These are phyloP conservation scores for Lentinula detonsa DNA, from an alignment of 768 basidiomycete genomes.

Conservation along the genomic window DNA sequence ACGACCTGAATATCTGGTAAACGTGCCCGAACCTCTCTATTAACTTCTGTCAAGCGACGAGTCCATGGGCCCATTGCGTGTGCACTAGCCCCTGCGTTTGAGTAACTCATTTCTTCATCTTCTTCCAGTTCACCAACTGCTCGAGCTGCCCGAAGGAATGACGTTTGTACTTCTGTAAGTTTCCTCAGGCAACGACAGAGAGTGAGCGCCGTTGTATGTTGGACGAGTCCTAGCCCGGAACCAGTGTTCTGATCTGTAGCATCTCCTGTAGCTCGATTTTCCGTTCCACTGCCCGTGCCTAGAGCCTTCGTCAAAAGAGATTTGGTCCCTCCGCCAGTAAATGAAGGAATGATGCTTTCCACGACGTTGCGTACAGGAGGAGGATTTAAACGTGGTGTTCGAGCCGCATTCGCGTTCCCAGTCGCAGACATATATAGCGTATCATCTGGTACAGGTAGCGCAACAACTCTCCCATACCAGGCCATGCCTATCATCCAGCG, in stretches of 20 bases:
- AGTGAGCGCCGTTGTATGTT: constrained; percentile 77
- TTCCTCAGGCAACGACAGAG: constrained; percentile 75
- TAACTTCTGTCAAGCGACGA: constrained; percentile 59
- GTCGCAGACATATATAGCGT: constrained; percentile 37
- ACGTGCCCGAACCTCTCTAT: constrained; percentile 65
- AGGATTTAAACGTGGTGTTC: constrained; percentile 49
- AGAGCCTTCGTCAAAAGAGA: constrained; percentile 77
- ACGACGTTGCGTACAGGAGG: constrained; percentile 68
- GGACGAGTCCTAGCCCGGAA: constrained; percentile 57
- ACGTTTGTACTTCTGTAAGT: constrained; percentile 45
- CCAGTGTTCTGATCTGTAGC: constrained; percentile 24
- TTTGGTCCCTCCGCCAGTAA: constrained; percentile 50
- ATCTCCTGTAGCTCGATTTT: background rate
- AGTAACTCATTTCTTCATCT: background rate
- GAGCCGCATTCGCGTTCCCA: constrained; percentile 2
- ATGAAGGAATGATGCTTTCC: constrained; percentile 72
- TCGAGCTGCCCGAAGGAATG: constrained; percentile 41
- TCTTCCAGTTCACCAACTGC: constrained; percentile 55
- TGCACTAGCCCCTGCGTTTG: background rate
- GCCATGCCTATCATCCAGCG: constrained; percentile 91
- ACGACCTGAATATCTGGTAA: constrained; percentile 87
- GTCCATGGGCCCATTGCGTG: constrained; percentile 62
- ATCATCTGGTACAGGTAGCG: constrained; percentile 60
- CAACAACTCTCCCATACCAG: constrained; percentile 74
- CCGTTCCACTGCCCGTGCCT: constrained; percentile 23